Base-by-base conservation (phyloP, 2,329 filamentous ascomycete genomes). In the Myriosclerotinia duriaeana region DNA sequence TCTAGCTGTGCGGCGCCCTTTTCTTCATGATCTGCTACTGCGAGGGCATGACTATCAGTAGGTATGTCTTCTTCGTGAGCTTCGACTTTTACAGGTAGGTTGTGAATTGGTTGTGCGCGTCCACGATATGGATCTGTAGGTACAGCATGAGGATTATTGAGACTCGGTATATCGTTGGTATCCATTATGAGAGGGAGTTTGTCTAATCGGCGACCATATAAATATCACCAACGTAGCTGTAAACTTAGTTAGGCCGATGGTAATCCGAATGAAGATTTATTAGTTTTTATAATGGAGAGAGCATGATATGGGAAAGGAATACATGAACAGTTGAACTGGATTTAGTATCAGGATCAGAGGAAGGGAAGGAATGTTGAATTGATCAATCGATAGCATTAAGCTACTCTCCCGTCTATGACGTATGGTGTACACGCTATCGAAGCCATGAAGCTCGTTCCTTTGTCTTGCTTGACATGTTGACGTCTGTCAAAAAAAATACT, bases 11-110 rank as follows among this genome's bases (percentile, higher is more conserved):
- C 79, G 56, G 74, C 74, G 42, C 80, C 79, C 65, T 76, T 76
- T 52, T 79, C 73, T 22, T 78, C 78, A 68, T 78, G 77, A 53
- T 80, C 77, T 26, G 73, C 74, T 66, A 77, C 75, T 20, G 80
- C 80, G 4, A 81, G 71, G 20, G 75, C 77, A 75, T 82, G 79
- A 62, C 78, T 80, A 20, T 78, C 76, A 30, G 78, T 78, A 15
- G 78, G 78, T 12, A 64, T 64, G n/a, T 74, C 72, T 66, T 71
- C 69, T 59, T 68, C 68, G 22, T 69, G 70, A 38, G 67, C 66
- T 48, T 73, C 71, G n/a, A 72, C 69, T 8, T 70, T 63, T 53
- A 71, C 64, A 36, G 72, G 73, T 52, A 53, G 72, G 71, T 56
- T 69, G 64, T 53, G 63, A 68, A 48, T 46, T 34, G 54, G 44